phyloP scores from a whole-genome alignment of 768 basidiomycete genomes.

The Porphyrellus cyaneotinctus region DNA sequence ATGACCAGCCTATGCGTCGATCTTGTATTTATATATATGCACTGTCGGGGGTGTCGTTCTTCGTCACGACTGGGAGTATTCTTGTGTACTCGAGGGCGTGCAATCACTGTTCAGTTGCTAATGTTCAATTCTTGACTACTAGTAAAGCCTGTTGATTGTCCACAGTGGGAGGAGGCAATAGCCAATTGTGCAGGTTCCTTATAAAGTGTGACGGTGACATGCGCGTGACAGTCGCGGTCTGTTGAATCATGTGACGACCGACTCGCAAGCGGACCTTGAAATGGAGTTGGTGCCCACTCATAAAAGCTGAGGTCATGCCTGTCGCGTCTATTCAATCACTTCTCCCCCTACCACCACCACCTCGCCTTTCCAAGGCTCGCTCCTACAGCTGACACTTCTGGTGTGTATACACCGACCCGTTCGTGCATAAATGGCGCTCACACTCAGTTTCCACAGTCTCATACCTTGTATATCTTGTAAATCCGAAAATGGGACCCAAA shows the following conservation, averaged over 20 bases:
- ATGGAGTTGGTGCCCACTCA: constrained; percentile 30
- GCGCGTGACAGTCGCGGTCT: constrained; percentile 36
- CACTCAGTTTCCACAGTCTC: constrained; percentile 11
- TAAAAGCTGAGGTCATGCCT: constrained; percentile 27
- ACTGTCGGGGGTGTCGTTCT: not conserved
- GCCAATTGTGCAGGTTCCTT: not conserved
- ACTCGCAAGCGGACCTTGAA: constrained; percentile 32
- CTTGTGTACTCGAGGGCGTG: not conserved
- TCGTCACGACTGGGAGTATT: not conserved
- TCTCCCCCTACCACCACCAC: constrained; percentile 31
- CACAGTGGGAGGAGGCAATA: too few relatives aligned
- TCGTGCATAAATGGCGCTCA: constrained; percentile 14
- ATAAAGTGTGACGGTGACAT: constrained; percentile 26
- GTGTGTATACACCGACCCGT: constrained; percentile 14
- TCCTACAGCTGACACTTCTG: constrained; percentile 20
- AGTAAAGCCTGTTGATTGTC: not conserved
- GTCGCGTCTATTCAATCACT: constrained; percentile 28
- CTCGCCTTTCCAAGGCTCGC: constrained; percentile 12
- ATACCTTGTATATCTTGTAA: constrained; percentile 34
- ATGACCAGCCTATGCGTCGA: not conserved
- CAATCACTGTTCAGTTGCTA: not conserved
- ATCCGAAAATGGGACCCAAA: constrained; percentile 36
- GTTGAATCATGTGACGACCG: constrained; percentile 33
- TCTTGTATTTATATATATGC: not conserved
- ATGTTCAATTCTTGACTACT: not conserved